Conservation (phyloP, 257 asterid genomes). For the Orobanche coerulescens region DNA sequence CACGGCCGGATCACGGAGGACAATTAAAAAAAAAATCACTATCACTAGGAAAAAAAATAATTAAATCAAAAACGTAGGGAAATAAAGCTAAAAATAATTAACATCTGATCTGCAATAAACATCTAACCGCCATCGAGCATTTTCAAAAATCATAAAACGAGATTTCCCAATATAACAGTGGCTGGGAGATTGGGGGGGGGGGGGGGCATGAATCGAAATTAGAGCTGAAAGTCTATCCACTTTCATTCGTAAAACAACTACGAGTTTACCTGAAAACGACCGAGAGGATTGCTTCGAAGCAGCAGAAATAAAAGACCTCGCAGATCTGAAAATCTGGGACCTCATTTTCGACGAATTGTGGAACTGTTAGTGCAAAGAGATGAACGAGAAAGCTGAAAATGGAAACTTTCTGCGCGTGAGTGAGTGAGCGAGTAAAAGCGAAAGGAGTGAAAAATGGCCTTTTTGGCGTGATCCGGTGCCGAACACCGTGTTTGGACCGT, state of each 20-base stretch:
- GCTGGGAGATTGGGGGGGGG: background rate
- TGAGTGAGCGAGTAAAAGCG: conserved; percentile 6
- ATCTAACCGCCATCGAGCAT: conserved; percentile 1
- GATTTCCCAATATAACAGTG: background rate
- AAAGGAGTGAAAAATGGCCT: background rate
- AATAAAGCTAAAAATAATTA: background rate
- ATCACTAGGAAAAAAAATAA: too few relatives aligned
- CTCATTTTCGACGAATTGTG: conserved; percentile 41
- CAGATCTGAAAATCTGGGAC: conserved; percentile 84
- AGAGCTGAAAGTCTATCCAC: background rate
- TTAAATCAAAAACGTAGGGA: background rate
- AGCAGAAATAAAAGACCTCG: conserved; percentile 59
- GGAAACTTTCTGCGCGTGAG: background rate
- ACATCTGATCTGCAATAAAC: background rate
- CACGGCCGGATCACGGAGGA: background rate
- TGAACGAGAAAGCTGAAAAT: conserved; percentile 12
- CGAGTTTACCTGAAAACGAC: conserved; percentile 52
- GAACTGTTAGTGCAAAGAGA: background rate
- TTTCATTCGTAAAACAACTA: background rate
- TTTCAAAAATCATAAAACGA: background rate
- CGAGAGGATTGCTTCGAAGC: conserved; percentile 71
- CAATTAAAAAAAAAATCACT: too few relatives aligned
- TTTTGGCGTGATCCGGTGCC: conserved; percentile 16
- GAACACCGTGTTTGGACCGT: conserved; percentile 28
- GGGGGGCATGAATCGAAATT: background rate